Evolutionary conservation across 176 grass and related monocot species (phyloP).

Genomic region (Oryza nivara): DNA sequence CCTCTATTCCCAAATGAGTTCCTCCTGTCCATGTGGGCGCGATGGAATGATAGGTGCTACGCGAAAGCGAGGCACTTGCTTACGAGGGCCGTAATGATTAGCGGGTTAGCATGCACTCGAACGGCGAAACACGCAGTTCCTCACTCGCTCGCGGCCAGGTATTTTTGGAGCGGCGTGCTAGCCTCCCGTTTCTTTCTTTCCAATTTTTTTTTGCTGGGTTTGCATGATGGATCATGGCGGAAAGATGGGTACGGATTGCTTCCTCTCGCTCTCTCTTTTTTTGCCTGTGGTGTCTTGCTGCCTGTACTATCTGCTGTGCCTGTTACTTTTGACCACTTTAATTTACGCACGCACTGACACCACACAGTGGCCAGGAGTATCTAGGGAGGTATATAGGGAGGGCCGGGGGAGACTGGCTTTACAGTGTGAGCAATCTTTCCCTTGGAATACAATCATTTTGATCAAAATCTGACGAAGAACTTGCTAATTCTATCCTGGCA

Average conservation of each 20-base stretch:
- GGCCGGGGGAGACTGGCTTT: not conserved
- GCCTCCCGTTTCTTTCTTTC: not conserved
- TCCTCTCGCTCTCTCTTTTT: not conserved
- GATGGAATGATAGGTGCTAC: slow-evolving; percentile 41
- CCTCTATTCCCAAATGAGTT: not conserved
- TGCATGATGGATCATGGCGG: slow-evolving; percentile 35
- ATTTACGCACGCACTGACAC: not conserved
- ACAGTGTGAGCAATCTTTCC: not conserved
- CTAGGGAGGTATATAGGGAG: not conserved
- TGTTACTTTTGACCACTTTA: slow-evolving; percentile 27
- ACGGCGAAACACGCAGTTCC: not conserved
- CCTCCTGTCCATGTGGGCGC: slow-evolving; percentile 35
- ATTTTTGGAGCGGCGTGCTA: slow-evolving; percentile 49
- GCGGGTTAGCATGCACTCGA: slow-evolving; percentile 22
- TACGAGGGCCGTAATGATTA: slow-evolving; percentile 22
- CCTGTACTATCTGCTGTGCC: slow-evolving; percentile 13
- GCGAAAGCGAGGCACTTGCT: slow-evolving; percentile 28
- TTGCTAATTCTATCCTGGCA: not conserved
- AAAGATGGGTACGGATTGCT: slow-evolving; percentile 34
- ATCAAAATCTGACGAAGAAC: slow-evolving; percentile 1
- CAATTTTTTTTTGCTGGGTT: not conserved
- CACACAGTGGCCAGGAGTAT: not conserved
- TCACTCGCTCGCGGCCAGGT: slow-evolving; percentile 13
- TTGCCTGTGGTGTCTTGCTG: slow-evolving; percentile 28
- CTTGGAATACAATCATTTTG: not conserved